A percentile compares a stretch with the other conserved stretches of the same genome.
phyloP scores from a whole-genome alignment of 192 early-diverging fungal genomes.

The Allomyces macrogynus region DNA sequence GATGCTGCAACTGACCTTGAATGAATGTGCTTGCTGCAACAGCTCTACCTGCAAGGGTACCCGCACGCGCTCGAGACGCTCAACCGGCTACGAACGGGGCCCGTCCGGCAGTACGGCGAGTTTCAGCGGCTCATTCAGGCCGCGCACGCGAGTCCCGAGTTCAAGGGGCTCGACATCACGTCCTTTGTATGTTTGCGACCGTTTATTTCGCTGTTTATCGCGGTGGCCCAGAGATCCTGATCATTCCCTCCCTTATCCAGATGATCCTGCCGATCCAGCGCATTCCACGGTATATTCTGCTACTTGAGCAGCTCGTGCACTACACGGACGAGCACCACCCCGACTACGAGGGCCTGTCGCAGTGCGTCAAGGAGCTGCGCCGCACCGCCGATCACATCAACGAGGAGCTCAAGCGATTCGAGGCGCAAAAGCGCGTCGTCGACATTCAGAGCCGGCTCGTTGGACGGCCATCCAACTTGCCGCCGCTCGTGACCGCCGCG shows the following conservation, averaged over 20 bases:
- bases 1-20: too few relatives aligned
- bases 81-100: conserved; percentile 12
- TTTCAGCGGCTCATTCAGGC: conserved; percentile 19
- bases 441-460: too few relatives aligned
- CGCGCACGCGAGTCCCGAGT: conserved; percentile 16
- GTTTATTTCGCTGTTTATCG: too few relatives aligned
- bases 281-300: conserved; percentile 21
- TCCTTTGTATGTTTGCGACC: conserved; percentile 8
- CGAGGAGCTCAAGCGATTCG: too few relatives aligned
- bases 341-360: conserved; percentile 10
- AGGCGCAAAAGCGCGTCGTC: too few relatives aligned
- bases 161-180: conserved; percentile 25
- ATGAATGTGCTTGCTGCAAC: too few relatives aligned
- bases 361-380: too few relatives aligned
- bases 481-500: too few relatives aligned
- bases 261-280: conserved; percentile 27
- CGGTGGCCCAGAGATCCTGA: too few relatives aligned
- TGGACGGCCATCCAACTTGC: too few relatives aligned
- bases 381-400: too few relatives aligned
- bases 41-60: conserved; percentile 25
- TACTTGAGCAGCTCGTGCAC: conserved; percentile 27
- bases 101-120: conserved; percentile 11
- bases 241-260: too few relatives aligned
- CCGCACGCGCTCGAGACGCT: conserved; percentile 15
- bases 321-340: conserved; percentile 21